These are phyloP conservation scores for Noccaea caerulescens DNA, from an alignment of 345 rosid genomes.

Conservation along the genomic window DNA sequence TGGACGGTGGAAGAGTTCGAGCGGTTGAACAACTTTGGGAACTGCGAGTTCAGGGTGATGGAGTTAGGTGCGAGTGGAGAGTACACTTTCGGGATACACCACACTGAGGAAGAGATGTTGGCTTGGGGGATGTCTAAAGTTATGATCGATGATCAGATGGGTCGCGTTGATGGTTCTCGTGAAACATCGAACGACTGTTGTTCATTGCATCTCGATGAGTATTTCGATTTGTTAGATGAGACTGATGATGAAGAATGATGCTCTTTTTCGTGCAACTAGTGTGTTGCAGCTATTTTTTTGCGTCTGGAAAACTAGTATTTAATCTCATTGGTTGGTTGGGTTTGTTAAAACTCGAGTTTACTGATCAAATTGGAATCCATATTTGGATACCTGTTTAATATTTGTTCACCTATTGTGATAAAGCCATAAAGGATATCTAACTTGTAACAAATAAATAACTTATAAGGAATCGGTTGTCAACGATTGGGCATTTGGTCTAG, in stretches of 20 bases:
- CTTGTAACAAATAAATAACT: too few species aligned
- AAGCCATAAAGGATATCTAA: too few species aligned
- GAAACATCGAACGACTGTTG: slow-evolving; percentile 65
- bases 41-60: slow-evolving; percentile 84
- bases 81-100: slow-evolving; percentile 73
- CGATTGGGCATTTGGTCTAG: slow-evolving; percentile 83
- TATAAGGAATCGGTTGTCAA: too few species aligned
- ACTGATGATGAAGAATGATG: slow-evolving; percentile 44
- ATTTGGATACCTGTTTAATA: too few species aligned
- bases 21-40: slow-evolving; percentile 67
- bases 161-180: slow-evolving; percentile 56
- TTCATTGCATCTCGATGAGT: slow-evolving; percentile 60
- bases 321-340: slow-evolving; percentile 3
- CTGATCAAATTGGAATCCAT: too few species aligned
- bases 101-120: slow-evolving; percentile 40
- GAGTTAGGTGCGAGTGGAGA: slow-evolving; percentile 74
- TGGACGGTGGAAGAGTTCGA: slow-evolving; percentile 95
- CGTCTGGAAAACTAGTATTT: background rate
- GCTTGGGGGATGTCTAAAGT: slow-evolving; percentile 82
- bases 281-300: background rate
- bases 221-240: slow-evolving; percentile 56
- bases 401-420: background rate
- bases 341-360: background rate
- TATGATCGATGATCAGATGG: slow-evolving; percentile 81
- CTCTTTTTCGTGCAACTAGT: too few species aligned